Evolutionary conservation across 768 basidiomycete species (phyloP), one percentile per base, ranked within the genome.

Genomic region (Hysterangium stoloniferum): DNA sequence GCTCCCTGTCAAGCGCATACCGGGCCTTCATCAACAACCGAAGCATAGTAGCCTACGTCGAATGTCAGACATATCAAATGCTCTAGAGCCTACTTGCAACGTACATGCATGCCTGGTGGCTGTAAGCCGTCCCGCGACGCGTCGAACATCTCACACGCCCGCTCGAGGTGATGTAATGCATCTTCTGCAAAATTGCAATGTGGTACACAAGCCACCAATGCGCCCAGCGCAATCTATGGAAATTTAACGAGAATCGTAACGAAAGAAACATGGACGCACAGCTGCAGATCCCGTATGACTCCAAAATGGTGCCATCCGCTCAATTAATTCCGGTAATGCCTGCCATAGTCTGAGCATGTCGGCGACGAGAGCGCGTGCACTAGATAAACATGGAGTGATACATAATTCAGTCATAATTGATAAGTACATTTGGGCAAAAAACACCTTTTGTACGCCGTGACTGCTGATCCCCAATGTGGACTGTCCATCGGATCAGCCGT

Each of bases 291-390:
- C 17, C 8, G 38, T 43, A 43, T 51, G 49, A 22, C 49, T 51
- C 49, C 49, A 51, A 41, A 51, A 51, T 22, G 49, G 49, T 20
- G 38, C 49, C 49, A 51, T 51, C 35, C 49, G 37, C 31, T 51
- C 49, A 3, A 51, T 41, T 4, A 43, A 19, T 2, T 27, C 15
- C 4, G 49, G 49, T 12, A 33, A 42, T 4, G 11, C 28, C 5
- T 22, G 40, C 49, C 49, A 51, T 41, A 51, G n/a, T 15, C 49
- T 37, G 24, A 31, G 35, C 49, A 51, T 42, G 37, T 51, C 49
- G 24, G 31, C 25, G 12, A 43, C 40, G 9, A 51, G 27, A 19
- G 40, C 49, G 13, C 38, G 38, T 5, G 49, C 49, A 27, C 47
- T 48, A 27, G 25, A 34, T 22, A 25, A n/a, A n/a, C 17, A 17